Evolutionary conservation across 768 basidiomycete species (phyloP), one percentile per base, ranked within the genome.

Genomic region (Crassisporium funariophilum): DNA sequence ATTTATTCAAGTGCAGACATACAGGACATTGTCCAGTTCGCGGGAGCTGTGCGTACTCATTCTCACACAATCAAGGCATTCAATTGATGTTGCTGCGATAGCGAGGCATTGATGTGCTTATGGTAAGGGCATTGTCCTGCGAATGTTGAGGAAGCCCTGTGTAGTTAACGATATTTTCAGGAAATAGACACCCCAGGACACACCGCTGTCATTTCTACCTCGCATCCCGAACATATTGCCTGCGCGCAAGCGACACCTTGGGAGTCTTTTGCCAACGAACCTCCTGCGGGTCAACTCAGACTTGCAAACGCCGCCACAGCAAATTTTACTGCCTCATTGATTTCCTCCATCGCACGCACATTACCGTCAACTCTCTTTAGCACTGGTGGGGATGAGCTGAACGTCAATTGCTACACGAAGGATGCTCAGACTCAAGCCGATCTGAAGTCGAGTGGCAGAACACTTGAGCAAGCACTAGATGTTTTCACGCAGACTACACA

Each of bases 141-240:
- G 12, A 12, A 6, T 63, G 59, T 5, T 23, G 63, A 0, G 21
- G 34, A 0, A n/a, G 4, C n/a, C 9, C 19, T 4, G 25, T 19
- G 29, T 35, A 44, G 10, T 31, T 48, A 7, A 20, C 13, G 12
- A 21, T 44, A 15, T 19, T 4, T 29, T 4, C 39, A 84, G 80
- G 91, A 92, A 71, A 78, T 93, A 41, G 92, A 92, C 60, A 87
- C 79, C 2, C 91, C 91, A 0, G 91, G 91, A 0, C 92, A 93
- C 63, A 89, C 89, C 2, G 73, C 84, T 1, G 66, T 74, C 22
- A 84, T 94, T 29, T 75, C 74, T 2, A 54, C 68, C 6, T 74
- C 86, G 0, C 78, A 88, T 58, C 91, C 91, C 0, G 86, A 91
- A 22, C 78, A 81, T 46, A 63, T 93, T 29, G 90, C 89, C 1